phyloP scores from a whole-genome alignment of 306 rosid genomes.

The Rosa lucieae region DNA sequence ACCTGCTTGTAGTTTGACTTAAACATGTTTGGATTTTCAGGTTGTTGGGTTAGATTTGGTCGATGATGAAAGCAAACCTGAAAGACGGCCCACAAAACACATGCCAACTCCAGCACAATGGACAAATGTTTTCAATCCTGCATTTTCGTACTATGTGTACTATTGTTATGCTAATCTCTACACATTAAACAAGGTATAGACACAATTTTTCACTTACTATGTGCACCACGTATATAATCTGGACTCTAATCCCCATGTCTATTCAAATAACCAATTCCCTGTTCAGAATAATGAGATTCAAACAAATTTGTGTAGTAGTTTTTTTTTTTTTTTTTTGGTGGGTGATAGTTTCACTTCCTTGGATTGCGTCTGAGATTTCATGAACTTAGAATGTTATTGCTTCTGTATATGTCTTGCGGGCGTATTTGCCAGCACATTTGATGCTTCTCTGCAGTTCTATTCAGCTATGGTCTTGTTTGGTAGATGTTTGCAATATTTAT shows the following conservation, averaged over 20 bases:
- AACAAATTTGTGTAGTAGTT: neutral
- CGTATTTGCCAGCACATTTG: neutral
- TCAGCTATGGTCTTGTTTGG: neutral
- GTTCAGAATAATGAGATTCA: neutral
- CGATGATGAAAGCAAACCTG: constrained; percentile 96
- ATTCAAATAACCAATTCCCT: neutral
- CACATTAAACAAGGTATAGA: constrained; percentile 78
- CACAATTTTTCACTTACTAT: neutral
- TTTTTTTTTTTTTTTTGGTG: neutral
- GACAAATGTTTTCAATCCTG: constrained; percentile 95
- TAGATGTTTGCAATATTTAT: constrained; percentile 9
- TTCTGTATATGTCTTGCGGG: constrained; percentile 7
- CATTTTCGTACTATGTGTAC: constrained; percentile 89
- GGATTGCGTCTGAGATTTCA: neutral
- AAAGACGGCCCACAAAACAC: constrained; percentile 98
- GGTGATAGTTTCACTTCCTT: neutral
- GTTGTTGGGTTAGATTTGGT: constrained; percentile 97
- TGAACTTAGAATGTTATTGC: neutral
- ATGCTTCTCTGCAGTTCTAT: neutral
- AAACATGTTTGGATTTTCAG: constrained; percentile 37
- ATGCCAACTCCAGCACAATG: constrained; percentile 98
- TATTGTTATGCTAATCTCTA: constrained; percentile 97
- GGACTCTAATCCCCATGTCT: neutral
- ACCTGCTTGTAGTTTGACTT: neutral
- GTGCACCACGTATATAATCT: constrained; percentile 5